Conservation (phyloP, 495 filamentous ascomycete genomes). For the Trichoderma gamsii region DNA sequence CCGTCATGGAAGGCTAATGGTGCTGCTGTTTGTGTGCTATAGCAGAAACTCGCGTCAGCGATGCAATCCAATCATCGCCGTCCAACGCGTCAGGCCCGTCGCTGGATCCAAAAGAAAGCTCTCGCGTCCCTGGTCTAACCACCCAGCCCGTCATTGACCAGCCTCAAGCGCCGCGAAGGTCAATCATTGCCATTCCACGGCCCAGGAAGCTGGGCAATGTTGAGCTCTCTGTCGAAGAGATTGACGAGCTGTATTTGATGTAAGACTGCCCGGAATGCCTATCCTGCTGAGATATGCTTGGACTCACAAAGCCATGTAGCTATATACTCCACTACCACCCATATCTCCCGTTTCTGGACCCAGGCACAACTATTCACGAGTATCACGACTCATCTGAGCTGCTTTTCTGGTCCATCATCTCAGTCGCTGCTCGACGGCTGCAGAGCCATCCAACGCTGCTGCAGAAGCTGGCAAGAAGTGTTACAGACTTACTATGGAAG, state of each 20-base stretch:
- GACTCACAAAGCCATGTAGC: not conserved
- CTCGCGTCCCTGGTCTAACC: not conserved
- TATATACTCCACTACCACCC: conserved; percentile 5
- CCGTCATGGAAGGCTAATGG: not conserved
- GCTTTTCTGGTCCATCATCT: conserved; percentile 8
- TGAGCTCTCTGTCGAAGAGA: conserved; percentile 3
- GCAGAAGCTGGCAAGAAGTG: conserved; percentile 1
- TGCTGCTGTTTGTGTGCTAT: not conserved
- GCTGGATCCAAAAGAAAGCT: not conserved
- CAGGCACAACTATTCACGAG: not conserved
- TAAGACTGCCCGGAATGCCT: not conserved
- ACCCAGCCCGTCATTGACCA: conserved; percentile 1
- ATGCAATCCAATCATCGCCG: not conserved
- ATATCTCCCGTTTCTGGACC: not conserved
- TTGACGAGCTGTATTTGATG: conserved; percentile 7
- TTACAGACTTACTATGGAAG: not conserved
- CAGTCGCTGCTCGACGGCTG: conserved; percentile 2
- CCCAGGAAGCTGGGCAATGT: not conserved
- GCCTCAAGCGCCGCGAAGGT: not conserved
- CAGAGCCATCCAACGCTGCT: conserved; percentile 10
- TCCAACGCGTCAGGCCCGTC: conserved; percentile 1
- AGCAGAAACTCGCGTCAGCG: not conserved
- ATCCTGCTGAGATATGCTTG: not conserved
- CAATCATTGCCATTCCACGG: not conserved
- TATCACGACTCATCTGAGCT: conserved; percentile 1